Evolutionary conservation across 2,329 filamentous ascomycete species (phyloP), one percentile per base, ranked within the genome.

Genomic region (Corinectria fuckeliana): DNA sequence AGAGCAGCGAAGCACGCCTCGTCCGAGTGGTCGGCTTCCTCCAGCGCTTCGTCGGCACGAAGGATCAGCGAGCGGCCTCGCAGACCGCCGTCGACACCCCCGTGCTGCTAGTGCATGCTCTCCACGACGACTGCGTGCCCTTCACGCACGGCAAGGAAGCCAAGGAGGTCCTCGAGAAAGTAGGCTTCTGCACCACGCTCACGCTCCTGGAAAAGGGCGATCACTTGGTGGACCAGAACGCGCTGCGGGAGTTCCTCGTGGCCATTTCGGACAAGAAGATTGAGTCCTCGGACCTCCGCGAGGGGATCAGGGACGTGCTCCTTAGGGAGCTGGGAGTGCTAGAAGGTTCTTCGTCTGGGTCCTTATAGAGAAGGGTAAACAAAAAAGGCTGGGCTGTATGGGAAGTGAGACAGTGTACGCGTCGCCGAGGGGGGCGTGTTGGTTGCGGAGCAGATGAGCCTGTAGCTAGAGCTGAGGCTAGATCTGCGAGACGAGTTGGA

Each of bases 21-120:
- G 44, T 20, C n/a, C 51, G 14, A 8, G 14, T 59, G 2, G 21
- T 36, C 8, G 6, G 21, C 26, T 56, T 56, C 26, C 25, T 60
- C 14, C 45, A 47, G 6, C n/a, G 18, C 14, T 56, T 56, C 10
- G 16, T 49, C 32, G n/a, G 7, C 21, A 49, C 36, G 34, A 10
- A 14, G 18, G n/a, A n/a, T n/a, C n/a, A n/a, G 8, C 38, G 6
- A 26, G 16, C 8, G 14, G 9, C 45, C 28, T 13, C 11, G 8
- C 16, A 30, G 5, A 38, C 41, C 5, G 26, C 30, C 16, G 36
- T 48, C 41, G 13, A 25, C 9, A 58, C 58, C 26, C 58, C 53
- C n/a, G 42, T 57, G 14, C 4, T 60, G 16, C 34, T 60, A 13
- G 16, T 53, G 9, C 47, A 57, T 41, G 44, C 53, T 23, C 9